Evolutionary conservation across 2,329 filamentous ascomycete genomes (phyloP).

Genomic region (Xylaria sp.): DNA sequence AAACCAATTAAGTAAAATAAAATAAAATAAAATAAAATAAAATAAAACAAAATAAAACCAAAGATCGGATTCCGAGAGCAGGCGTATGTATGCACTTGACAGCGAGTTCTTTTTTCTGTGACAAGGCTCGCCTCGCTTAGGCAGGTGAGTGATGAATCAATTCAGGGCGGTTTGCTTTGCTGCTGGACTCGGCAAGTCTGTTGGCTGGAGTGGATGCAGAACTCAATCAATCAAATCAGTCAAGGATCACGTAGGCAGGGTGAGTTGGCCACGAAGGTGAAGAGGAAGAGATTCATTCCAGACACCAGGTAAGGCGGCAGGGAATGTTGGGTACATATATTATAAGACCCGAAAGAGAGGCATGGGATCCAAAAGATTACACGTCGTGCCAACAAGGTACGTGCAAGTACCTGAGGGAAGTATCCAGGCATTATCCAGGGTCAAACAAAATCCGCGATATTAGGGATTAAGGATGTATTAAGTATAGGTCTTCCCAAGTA

Average conservation of each 20-base stretch:
- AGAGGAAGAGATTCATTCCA: not conserved
- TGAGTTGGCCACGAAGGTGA: conserved; percentile 5
- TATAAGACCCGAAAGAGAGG: conserved; percentile 5
- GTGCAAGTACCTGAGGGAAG: not conserved
- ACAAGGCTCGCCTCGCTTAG: conserved; percentile 31
- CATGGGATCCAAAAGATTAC: conserved; percentile 10
- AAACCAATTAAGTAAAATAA: no score
- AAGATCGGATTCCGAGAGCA: conserved; percentile 38
- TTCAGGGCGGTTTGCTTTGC: not conserved
- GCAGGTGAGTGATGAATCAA: conserved; percentile 32
- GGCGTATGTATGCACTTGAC: conserved; percentile 5
- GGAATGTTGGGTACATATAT: conserved; percentile 28
- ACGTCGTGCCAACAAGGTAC: conserved; percentile 5
- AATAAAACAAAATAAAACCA: not conserved
- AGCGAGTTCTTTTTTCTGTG: conserved; percentile 28
- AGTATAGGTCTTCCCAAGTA: no score
- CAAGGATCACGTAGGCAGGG: not conserved
- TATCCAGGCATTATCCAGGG: not conserved
- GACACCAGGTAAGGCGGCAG: conserved; percentile 11
- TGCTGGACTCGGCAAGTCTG: conserved; percentile 3
- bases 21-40: not conserved
- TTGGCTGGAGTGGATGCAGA: conserved; percentile 1
- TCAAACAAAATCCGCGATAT: no score
- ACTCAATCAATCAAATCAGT: no score
- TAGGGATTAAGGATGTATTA: no score